These are phyloP conservation scores for Pyrenochaeta sp. DNA, from an alignment of 2,329 filamentous ascomycete species.

Conservation along the genomic window DNA sequence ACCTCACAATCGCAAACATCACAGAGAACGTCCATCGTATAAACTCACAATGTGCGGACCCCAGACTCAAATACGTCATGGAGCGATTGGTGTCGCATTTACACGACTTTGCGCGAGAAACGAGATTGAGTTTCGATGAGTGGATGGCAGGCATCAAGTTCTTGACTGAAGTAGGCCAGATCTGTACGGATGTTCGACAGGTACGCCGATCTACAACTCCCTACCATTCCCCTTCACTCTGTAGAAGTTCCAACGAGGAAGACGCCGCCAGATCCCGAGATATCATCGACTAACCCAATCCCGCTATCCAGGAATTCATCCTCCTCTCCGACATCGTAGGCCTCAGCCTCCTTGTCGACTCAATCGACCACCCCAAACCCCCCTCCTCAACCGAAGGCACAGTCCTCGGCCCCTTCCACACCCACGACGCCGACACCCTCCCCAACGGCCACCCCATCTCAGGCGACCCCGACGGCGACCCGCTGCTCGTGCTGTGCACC, in stretches of 20 bases:
- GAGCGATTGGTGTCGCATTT: constrained; percentile 77
- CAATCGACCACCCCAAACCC: constrained; percentile 84
- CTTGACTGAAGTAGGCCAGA: constrained; percentile 75
- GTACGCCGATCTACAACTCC: constrained; percentile 47
- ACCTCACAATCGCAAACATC: constrained; percentile 81
- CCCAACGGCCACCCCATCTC: constrained; percentile 68
- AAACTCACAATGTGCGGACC: constrained; percentile 73
- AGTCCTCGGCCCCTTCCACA: constrained; percentile 84
- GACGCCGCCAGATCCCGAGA: too few relatives aligned
- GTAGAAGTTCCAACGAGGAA: too few relatives aligned
- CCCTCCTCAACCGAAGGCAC: constrained; percentile 75
- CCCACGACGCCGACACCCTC: constrained; percentile 72
- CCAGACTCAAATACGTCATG: constrained; percentile 74
- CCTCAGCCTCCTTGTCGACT: constrained; percentile 80
- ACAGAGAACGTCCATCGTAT: constrained; percentile 77
- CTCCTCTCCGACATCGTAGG: constrained; percentile 81
- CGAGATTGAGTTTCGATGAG: constrained; percentile 75
- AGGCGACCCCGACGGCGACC: constrained; percentile 72
- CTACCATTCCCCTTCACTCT: too few relatives aligned
- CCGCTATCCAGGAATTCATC: constrained; percentile 71
- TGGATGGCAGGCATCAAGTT: constrained; percentile 80
- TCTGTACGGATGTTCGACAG: constrained; percentile 75
- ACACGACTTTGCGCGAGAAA: constrained; percentile 84
- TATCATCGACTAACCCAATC: not conserved
- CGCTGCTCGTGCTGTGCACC: constrained; percentile 76